Percentiles rank a stretch among this genome's conserved stretches.
Conservation (phyloP, 345 rosid species). For the Rhodamnia argentea region DNA sequence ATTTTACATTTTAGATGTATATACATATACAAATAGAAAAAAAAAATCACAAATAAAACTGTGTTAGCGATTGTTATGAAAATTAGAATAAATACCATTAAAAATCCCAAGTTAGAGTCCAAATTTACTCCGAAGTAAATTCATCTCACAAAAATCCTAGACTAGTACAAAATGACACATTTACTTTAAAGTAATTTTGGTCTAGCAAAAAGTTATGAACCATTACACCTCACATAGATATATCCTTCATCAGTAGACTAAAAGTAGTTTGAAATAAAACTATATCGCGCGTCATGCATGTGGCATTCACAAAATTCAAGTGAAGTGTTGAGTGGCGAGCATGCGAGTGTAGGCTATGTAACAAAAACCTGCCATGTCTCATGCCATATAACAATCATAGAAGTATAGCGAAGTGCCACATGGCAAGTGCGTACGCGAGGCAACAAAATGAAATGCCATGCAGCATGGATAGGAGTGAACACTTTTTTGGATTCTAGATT, state of each 20-base stretch:
- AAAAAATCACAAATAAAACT: not conserved
- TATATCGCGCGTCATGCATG: not conserved
- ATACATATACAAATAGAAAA: too few species aligned
- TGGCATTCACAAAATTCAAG: not conserved
- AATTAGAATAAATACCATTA: not conserved
- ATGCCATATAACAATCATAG: not conserved
- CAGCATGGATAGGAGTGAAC: too few species aligned
- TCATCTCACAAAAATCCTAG: too few species aligned
- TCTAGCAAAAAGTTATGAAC: not conserved
- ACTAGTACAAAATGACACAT: not conserved
- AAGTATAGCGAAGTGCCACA: not conserved
- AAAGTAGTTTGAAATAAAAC: not conserved
- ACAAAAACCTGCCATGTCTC: not conserved
- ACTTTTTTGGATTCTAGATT: too few species aligned
- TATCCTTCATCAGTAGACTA: not conserved
- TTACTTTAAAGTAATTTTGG: not conserved
- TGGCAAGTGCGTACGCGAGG: fast-evolving
- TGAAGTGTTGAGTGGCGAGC: not conserved
- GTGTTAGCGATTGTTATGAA: too few species aligned
- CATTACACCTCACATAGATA: not conserved
- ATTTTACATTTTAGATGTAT: not conserved
- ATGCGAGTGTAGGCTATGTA: not conserved
- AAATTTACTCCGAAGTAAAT: too few species aligned
- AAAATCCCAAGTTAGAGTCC: not conserved
- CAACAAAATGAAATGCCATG: too few species aligned